A percentile compares a stretch with the other conserved stretches of the same genome.
phyloP scores from a whole-genome alignment of 2,329 filamentous ascomycete genomes.

The Cryphonectria carpinicola region DNA sequence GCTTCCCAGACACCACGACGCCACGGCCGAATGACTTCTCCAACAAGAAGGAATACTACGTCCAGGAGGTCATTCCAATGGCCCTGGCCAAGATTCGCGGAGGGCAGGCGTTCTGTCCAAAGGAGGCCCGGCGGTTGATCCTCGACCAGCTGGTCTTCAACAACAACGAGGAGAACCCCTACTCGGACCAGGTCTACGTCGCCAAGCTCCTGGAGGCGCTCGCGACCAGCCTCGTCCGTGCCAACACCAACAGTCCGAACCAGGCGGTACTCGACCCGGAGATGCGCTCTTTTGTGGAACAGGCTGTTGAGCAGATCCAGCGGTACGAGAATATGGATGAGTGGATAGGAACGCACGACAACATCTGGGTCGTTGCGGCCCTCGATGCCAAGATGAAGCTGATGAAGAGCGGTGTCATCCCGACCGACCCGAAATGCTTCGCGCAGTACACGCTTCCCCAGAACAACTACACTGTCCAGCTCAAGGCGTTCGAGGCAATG shows the following conservation, averaged over 20 bases:
- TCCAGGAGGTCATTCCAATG: conserved; percentile 81
- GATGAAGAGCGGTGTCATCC: conserved; percentile 68
- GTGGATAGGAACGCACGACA: conserved; percentile 70
- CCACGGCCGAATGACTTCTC: conserved; percentile 89
- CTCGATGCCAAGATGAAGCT: conserved; percentile 64
- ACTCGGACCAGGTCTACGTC: conserved; percentile 88
- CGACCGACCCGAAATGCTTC: conserved; percentile 57
- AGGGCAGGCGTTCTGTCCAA: conserved; percentile 74
- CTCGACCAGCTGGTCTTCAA: conserved; percentile 91
- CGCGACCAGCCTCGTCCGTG: conserved; percentile 61
- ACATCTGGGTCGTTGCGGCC: conserved; percentile 66
- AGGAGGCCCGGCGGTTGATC: conserved; percentile 79
- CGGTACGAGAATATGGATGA: conserved; percentile 70
- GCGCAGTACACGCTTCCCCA: conserved; percentile 68
- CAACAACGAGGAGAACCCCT: conserved; percentile 88
- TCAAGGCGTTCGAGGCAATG: conserved; percentile 68
- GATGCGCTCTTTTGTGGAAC: conserved; percentile 54
- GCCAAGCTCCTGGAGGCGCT: conserved; percentile 72
- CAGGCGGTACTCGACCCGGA: conserved; percentile 46
- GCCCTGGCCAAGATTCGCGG: conserved; percentile 81
- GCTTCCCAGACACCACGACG: conserved; percentile 75
- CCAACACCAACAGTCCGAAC: conserved; percentile 50
- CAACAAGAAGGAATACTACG: conserved; percentile 81
- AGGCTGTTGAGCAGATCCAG: conserved; percentile 66
- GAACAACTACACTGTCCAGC: conserved; percentile 64